A percentile compares a stretch with the other conserved stretches of the same genome.
These are phyloP conservation scores for Ceratocystis colombiana DNA, from an alignment of 2,329 filamentous ascomycete species.

Conservation along the genomic window DNA sequence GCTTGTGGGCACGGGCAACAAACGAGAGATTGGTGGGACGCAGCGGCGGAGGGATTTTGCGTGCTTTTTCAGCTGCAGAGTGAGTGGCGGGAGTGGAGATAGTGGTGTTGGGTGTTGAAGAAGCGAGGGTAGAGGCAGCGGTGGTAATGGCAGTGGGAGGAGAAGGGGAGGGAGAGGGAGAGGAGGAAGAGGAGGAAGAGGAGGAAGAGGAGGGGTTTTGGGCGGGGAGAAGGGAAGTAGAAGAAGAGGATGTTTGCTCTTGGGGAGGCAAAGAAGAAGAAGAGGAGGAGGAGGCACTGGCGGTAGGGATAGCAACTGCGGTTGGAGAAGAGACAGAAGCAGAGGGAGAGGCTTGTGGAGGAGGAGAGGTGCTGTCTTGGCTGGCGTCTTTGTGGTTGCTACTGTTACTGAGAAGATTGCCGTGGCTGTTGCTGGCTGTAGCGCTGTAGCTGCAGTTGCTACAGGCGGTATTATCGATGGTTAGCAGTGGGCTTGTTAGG, in stretches of 20 bases:
- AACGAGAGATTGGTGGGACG: constrained; percentile 71
- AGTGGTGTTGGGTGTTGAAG: constrained; percentile 19
- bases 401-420: constrained; percentile 27
- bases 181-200: constrained; percentile 1
- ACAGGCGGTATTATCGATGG: constrained; percentile 27
- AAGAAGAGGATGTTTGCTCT: constrained; percentile 27
- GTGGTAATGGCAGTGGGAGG: background rate
- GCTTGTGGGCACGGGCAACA: constrained; percentile 48
- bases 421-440: constrained; percentile 27
- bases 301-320: constrained; percentile 25
- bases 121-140: constrained; percentile 1
- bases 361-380: constrained; percentile 19
- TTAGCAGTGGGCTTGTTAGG: constrained; percentile 35
- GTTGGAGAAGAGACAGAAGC: constrained; percentile 26
- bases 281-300: constrained; percentile 10
- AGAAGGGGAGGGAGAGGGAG: constrained; percentile 10
- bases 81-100: constrained; percentile 29
- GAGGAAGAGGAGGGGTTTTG: constrained; percentile 6
- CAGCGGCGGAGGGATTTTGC: constrained; percentile 35
- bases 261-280: constrained; percentile 22
- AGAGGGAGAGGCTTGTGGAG: constrained; percentile 26
- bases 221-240: background rate
- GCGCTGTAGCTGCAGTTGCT: constrained; percentile 28
- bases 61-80: constrained; percentile 23
- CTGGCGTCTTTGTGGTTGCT: constrained; percentile 27